Base-by-base conservation (phyloP, 2,329 filamentous ascomycete genomes). In the Huntiella abstrusa region DNA sequence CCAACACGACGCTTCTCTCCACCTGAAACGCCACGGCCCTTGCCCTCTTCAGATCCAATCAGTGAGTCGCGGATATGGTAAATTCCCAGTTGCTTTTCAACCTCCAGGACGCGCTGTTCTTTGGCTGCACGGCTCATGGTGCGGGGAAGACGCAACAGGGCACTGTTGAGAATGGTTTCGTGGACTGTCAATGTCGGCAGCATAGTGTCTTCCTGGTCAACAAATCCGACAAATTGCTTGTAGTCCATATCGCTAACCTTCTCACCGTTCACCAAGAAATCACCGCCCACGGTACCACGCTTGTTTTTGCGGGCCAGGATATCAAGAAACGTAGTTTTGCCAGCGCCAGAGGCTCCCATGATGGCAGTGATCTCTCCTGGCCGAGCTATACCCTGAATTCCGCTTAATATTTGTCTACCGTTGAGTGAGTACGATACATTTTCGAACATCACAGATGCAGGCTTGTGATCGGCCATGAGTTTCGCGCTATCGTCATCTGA, bases 181-280 rank as follows among this genome's bases (percentile, higher is more conserved):
- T 98, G 91, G 6, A 98, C 91, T 0, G 91, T 98, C 54, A 98
- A 67, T 1, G 91, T 98, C 0, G 91, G 80, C 38, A 98, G 70
- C 78, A 98, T 88, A 4, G 88, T 93, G 58, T 98, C 91, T 58
- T 98, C 91, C 63, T 98, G 91, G 55, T 98, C 91, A 36, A 98
- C 91, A 55, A 96, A 98, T 16, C 92, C 91, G 53, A 95, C 81
- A 44, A 96, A 85, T 51, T 77, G 87, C 58, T 83, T 84, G 64
- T 91, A 98, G 52, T 95, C 84, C 28, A 73, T 62, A 58, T 95
- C 84, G 32, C 68, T 69, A 34, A 96, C 78, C 59, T 83, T 88
- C 60, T 96, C 85, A 33, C 91, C 92, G 54, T 96, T 96, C 56
- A 98, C 77, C 56, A 80, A 91, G 56, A 95, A 93, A 50, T 88